A percentile compares a stretch with the other conserved stretches of the same genome.
These are phyloP conservation scores for Dioscorea cayenensis DNA, from an alignment of 116 monocot genomes.

Conservation along the genomic window DNA sequence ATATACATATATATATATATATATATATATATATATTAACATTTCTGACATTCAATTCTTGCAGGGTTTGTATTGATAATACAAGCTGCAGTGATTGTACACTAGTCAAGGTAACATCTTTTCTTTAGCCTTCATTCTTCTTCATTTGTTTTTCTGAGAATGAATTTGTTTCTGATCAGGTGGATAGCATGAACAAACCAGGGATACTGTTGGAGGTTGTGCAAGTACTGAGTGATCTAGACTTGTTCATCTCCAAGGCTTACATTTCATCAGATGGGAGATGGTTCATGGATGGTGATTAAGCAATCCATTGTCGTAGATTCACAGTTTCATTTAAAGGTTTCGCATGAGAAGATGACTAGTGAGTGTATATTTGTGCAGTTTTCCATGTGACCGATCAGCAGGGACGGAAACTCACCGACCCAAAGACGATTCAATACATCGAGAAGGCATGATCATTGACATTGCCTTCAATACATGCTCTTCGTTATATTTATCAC, in stretches of 20 bases:
- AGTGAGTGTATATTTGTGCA: conserved; percentile 8
- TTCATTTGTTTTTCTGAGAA: not conserved
- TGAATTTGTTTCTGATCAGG: conserved; percentile 28
- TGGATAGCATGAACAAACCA: conserved; percentile 81
- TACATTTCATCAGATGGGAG: conserved; percentile 93
- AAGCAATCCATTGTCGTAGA: not conserved
- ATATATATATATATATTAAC: not conserved
- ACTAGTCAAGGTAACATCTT: conserved; percentile 53
- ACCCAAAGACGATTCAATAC: conserved; percentile 63
- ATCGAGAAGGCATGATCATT: conserved; percentile 58
- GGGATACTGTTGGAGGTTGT: conserved; percentile 89
- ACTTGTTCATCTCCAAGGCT: conserved; percentile 76
- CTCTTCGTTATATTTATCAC: not conserved
- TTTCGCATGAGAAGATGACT: too few relatives aligned
- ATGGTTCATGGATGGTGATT: conserved; percentile 92
- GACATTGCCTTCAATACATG: not conserved
- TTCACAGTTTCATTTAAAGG: not conserved
- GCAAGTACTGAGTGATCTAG: conserved; percentile 82
- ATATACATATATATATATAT: not conserved
- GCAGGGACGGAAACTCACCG: conserved; percentile 59
- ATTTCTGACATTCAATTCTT: conserved; percentile 5
- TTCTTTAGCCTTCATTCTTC: not conserved
- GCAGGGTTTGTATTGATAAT: conserved; percentile 87
- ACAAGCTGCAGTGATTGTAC: conserved; percentile 54
- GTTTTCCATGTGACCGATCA: conserved; percentile 93